A percentile compares a stretch with the other conserved stretches of the same genome.
Evolutionary conservation across 148 eudicot species (phyloP).

Genomic region (Camellia japonica): DNA sequence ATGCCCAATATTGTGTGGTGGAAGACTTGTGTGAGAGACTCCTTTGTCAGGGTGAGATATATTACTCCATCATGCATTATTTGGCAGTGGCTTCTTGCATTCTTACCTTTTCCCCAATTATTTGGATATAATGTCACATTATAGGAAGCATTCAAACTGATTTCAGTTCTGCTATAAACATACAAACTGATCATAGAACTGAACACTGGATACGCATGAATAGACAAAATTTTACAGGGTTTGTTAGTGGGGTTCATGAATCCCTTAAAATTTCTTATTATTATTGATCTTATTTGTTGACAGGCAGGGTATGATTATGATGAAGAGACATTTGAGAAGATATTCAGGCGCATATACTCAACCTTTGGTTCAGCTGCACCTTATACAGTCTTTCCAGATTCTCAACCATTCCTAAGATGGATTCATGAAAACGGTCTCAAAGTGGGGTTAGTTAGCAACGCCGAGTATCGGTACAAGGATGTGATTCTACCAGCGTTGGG

Average conservation of each 20-base stretch:
- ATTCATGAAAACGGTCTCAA: constrained; percentile 55
- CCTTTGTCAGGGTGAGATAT: constrained; percentile 66
- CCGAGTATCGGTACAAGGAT: constrained; percentile 90
- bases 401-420: constrained; percentile 88
- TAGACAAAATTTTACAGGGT: no score
- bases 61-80: neutral
- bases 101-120: neutral
- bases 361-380: constrained; percentile 96
- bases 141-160: no score
- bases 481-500: constrained; percentile 93
- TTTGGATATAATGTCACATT: no score
- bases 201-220: no score
- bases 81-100: neutral
- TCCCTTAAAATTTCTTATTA: neutral
- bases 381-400: constrained; percentile 72
- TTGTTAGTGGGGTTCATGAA: neutral
- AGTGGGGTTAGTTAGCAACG: constrained; percentile 96
- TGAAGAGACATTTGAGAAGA: constrained; percentile 89
- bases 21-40: constrained; percentile 88
- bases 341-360: constrained; percentile 85
- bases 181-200: no score
- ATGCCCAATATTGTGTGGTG: constrained; percentile 97
- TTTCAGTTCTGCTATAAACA: no score
- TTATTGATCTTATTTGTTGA: constrained; percentile 15
- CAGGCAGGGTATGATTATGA: constrained; percentile 97